Percentiles rank a stretch among this genome's conserved stretches.
phyloP scores from a whole-genome alignment of 2,329 filamentous ascomycete species.

The Dendryphion nanum region DNA sequence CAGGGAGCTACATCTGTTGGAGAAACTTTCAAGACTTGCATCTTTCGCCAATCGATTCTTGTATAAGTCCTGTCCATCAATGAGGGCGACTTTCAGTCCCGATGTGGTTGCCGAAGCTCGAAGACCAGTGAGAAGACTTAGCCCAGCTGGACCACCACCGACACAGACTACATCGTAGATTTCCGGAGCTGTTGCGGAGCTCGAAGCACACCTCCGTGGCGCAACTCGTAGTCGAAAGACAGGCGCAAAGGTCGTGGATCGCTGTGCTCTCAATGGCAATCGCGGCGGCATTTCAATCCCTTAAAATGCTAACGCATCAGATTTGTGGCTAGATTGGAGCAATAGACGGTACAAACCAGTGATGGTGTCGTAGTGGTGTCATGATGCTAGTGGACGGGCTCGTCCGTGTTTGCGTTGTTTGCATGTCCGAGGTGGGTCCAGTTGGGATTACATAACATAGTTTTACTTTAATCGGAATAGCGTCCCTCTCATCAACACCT shows the following conservation, averaged over 20 bases:
- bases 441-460: not conserved
- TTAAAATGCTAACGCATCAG: not conserved
- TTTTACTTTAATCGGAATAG: no score
- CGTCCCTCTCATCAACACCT: no score
- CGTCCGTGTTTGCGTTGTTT: constrained; percentile 28
- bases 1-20: constrained; percentile 92
- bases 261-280: constrained; percentile 19
- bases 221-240: constrained; percentile 14
- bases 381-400: no score
- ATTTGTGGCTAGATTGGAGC: no score
- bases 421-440: constrained; percentile 1
- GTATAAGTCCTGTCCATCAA: constrained; percentile 83
- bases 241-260: constrained; percentile 6
- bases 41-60: constrained; percentile 65
- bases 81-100: constrained; percentile 77
- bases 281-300: constrained; percentile 34
- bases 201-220: constrained; percentile 32
- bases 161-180: constrained; percentile 94
- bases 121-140: constrained; percentile 58
- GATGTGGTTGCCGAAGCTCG: constrained; percentile 70
- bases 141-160: constrained; percentile 82
- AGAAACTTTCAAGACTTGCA: constrained; percentile 67
- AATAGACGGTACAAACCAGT: no score
- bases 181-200: constrained; percentile 52
- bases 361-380: constrained; percentile 32